phyloP scores from a whole-genome alignment of 2,329 filamentous ascomycete genomes.

The Camillea tinctor region DNA sequence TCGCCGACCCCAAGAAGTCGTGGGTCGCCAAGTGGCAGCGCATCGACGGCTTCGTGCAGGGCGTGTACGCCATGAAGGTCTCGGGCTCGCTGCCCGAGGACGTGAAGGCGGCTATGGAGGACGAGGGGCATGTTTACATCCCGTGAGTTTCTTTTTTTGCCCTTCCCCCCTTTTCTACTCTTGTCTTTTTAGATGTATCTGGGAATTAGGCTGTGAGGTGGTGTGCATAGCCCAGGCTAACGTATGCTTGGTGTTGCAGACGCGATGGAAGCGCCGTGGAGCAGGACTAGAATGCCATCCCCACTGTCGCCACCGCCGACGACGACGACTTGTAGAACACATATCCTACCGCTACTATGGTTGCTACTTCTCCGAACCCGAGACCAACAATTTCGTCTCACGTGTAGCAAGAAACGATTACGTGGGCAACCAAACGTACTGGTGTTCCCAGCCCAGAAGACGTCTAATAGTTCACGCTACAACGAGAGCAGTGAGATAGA shows the following conservation, averaged over 20 bases:
- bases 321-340: no score
- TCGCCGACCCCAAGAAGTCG: conserved; percentile 77
- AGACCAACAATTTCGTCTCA: no score
- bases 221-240: no score
- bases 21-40: conserved; percentile 99
- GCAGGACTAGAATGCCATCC: conserved; percentile 13
- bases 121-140: conserved; percentile 64
- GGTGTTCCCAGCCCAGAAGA: no score
- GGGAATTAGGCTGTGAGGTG: no score
- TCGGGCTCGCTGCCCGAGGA: conserved; percentile 75
- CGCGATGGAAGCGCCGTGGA: conserved; percentile 19
- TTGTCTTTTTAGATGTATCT: conserved; percentile 21
- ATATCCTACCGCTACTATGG: background rate
- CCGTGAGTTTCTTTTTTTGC: conserved; percentile 51
- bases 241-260: conserved; percentile 1
- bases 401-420: no score
- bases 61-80: conserved; percentile 94
- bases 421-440: no score
- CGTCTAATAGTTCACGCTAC: no score
- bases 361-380: background rate
- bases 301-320: no score
- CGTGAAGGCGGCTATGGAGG: conserved; percentile 58
- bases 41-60: conserved; percentile 80
- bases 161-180: conserved; percentile 42
- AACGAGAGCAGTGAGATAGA: no score